These are phyloP conservation scores for Penicillium hordei DNA, from an alignment of 2,329 filamentous ascomycete genomes.

Conservation along the genomic window DNA sequence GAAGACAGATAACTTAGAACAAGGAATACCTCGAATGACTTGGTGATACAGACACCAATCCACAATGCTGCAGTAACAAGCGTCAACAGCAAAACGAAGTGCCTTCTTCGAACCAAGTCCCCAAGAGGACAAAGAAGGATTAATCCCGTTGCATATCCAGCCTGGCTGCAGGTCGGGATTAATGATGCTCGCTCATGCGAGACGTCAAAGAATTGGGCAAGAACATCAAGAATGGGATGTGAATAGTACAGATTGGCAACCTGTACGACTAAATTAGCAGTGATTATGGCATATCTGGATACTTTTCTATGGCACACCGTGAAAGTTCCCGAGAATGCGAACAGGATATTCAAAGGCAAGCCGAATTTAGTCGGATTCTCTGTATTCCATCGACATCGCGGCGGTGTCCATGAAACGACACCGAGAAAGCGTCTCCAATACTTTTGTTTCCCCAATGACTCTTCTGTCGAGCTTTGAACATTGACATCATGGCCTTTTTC, in stretches of 20 bases:
- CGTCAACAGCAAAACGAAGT: slow-evolving; percentile 67
- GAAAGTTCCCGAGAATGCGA: slow-evolving; percentile 53
- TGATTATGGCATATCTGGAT: background rate
- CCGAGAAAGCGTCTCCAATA: slow-evolving; percentile 3
- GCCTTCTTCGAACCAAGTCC: slow-evolving; percentile 65
- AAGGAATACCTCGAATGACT: slow-evolving; percentile 63
- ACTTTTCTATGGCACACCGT: slow-evolving; percentile 18
- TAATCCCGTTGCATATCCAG: slow-evolving; percentile 73
- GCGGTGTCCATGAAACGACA: slow-evolving; percentile 60
- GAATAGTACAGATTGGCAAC: slow-evolving; percentile 82
- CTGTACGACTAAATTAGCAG: slow-evolving; percentile 34
- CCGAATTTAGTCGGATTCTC: slow-evolving; percentile 67
- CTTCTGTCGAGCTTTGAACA: background rate
- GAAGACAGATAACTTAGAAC: slow-evolving; percentile 71
- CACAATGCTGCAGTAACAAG: slow-evolving; percentile 66
- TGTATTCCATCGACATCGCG: slow-evolving; percentile 67
- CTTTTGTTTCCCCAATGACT: background rate
- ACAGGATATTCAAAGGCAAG: slow-evolving; percentile 67
- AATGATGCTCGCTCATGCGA: slow-evolving; percentile 65
- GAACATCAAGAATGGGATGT: slow-evolving; percentile 73
- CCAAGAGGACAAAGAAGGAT: slow-evolving; percentile 74
- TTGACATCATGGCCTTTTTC: slow-evolving; percentile 2
- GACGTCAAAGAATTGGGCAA: slow-evolving; percentile 70
- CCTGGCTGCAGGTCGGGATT: slow-evolving; percentile 75
- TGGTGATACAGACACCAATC: slow-evolving; percentile 70